Percentiles rank a stretch among this genome's conserved stretches.
phyloP scores from a whole-genome alignment of 2,329 filamentous ascomycete species.

The Onygenales sp. region DNA sequence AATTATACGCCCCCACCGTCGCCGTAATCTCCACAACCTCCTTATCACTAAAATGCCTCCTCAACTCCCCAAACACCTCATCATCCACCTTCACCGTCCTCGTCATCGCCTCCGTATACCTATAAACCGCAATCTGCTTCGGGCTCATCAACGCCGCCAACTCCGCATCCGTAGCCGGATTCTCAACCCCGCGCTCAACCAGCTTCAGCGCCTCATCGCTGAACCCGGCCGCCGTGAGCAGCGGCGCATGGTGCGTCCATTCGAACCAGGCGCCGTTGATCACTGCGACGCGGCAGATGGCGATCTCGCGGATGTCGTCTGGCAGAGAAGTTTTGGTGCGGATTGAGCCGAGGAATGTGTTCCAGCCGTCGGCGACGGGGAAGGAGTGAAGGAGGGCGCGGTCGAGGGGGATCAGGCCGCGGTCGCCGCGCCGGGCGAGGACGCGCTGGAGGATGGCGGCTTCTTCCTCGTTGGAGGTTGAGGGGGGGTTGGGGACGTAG shows the following conservation, averaged over 20 bases:
- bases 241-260: slow-evolving; percentile 68
- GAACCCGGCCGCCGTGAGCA: slow-evolving; percentile 55
- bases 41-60: slow-evolving; percentile 52
- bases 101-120: slow-evolving; percentile 79
- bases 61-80: slow-evolving; percentile 56
- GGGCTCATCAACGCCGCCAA: slow-evolving; percentile 38
- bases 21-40: slow-evolving; percentile 75
- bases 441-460: slow-evolving; percentile 42
- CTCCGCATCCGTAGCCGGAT: slow-evolving; percentile 19
- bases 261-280: slow-evolving; percentile 79
- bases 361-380: slow-evolving; percentile 49
- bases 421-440: slow-evolving; percentile 41
- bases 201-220: slow-evolving; percentile 37
- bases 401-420: slow-evolving; percentile 44
- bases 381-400: slow-evolving; percentile 46
- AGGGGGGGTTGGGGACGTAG: slow-evolving; percentile 43
- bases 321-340: slow-evolving; percentile 43
- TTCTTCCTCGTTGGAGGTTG: slow-evolving; percentile 37
- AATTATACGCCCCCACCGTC: slow-evolving; percentile 73
- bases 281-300: slow-evolving; percentile 71
- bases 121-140: slow-evolving; percentile 58
- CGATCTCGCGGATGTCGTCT: slow-evolving; percentile 57
- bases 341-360: slow-evolving; percentile 47
- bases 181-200: slow-evolving; percentile 33
- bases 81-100: slow-evolving; percentile 60